phyloP scores from a whole-genome alignment of 257 asterid species.

The Eustoma russellianum region DNA sequence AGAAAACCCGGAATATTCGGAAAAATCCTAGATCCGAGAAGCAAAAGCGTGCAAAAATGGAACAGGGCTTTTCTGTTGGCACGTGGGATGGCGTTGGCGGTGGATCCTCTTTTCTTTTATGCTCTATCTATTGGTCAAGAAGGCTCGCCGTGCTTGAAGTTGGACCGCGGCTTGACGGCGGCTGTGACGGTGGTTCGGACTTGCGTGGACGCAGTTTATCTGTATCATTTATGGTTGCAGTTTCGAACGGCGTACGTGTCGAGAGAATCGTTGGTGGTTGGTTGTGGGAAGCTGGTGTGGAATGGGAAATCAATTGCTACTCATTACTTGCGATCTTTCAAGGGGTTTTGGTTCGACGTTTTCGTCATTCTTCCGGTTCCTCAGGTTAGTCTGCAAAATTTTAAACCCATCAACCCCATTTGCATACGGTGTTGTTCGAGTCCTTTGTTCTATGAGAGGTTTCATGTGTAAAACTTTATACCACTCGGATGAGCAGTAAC shows the following conservation, averaged over 20 bases:
- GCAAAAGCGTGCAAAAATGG: slow-evolving; percentile 78
- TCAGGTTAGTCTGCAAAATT: slow-evolving; percentile 44
- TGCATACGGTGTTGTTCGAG: too few relatives aligned
- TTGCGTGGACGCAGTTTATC: slow-evolving; percentile 72
- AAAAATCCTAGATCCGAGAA: slow-evolving; percentile 70
- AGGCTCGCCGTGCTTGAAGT: slow-evolving; percentile 67
- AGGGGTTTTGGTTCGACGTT: slow-evolving; percentile 89
- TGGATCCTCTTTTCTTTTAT: slow-evolving; percentile 86
- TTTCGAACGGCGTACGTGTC: slow-evolving; percentile 87
- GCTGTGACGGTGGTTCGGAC: slow-evolving; percentile 68
- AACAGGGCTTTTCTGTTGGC: slow-evolving; percentile 75
- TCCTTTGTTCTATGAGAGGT: too few relatives aligned
- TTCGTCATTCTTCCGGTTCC: slow-evolving; percentile 92
- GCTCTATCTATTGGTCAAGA: slow-evolving; percentile 68
- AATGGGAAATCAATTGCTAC: slow-evolving; percentile 72
- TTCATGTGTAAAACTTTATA: too few relatives aligned
- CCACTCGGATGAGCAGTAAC: too few relatives aligned
- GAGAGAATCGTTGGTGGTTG: slow-evolving; percentile 74
- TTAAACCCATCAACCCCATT: neutral
- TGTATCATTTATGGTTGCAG: slow-evolving; percentile 77
- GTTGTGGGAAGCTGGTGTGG: slow-evolving; percentile 98
- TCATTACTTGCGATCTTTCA: slow-evolving; percentile 57
- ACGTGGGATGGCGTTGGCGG: slow-evolving; percentile 88
- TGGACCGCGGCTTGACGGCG: slow-evolving; percentile 64
- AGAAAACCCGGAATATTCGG: slow-evolving; percentile 18